Base-by-base conservation (phyloP, 495 filamentous ascomycete genomes). In the Penicillium lagena region DNA sequence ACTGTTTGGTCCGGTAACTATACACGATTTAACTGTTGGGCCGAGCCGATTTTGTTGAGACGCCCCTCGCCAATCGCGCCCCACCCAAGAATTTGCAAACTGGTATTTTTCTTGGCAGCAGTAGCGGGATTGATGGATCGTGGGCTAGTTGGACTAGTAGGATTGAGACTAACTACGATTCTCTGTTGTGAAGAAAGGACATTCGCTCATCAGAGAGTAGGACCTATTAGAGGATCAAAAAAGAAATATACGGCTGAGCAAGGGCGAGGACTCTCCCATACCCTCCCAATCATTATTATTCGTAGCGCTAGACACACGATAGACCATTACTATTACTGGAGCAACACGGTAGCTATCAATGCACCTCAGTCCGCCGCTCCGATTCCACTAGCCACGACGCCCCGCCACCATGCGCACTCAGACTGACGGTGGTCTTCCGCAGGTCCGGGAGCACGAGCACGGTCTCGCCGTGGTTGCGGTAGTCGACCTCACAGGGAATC, bases 391-490 rank as follows among this genome's bases (percentile, higher is more conserved):
- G 68, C 72, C 83, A 72, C 28, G 84, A 80, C 1, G 79, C 80
- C 10, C 77, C 80, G 10, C 73, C 74, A 1, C 77, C 68, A n/a
- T 72, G 60, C 4, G 79, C 67, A 56, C 86, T 85, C 15, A 89
- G 61, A 43, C 78, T 86, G n/a, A 93, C 78, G 6, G 87, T 90
- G 10, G 86, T 87, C 55, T 79, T 83, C 38, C 66, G 76, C 38
- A 88, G 64, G 66, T 93, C 84, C 12, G 81, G 78, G 29, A 95
- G 66, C 1, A 96, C 89, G 30, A 83, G 59, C 8, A 96, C 73
- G 30, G 79, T 83, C 68, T 94, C 82, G 3, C 80, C 86, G 43
- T 85, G 67, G 51, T 86, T 91, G 49, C 76, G 68, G 49, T 85
- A 87, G 54, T 95, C 87, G 14, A 83, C 86, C 67, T 96, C 90